phyloP scores from a whole-genome alignment of 306 rosid genomes.

The Benincasa hispida region DNA sequence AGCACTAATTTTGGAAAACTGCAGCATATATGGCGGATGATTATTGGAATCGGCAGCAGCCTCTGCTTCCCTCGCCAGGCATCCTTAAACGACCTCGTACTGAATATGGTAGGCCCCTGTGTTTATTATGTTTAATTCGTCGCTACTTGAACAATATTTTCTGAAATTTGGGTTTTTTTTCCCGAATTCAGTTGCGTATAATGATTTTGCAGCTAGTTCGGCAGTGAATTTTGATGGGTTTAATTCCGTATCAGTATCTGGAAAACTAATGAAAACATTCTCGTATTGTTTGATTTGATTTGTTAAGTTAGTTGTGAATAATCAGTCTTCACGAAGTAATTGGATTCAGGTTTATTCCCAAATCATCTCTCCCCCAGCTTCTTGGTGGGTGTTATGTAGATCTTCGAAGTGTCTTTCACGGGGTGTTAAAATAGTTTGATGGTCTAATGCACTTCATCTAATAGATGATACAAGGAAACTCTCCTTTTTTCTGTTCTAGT shows the following conservation, averaged over 20 bases:
- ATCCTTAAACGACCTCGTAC: conserved; percentile 63
- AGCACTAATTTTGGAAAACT: neutral
- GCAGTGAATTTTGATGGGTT: neutral
- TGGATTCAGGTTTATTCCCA: neutral
- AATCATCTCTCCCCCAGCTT: neutral
- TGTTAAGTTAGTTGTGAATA: neutral
- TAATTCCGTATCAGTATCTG: neutral
- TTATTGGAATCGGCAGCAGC: conserved; percentile 57
- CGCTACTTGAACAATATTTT: neutral
- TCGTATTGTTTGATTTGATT: neutral
- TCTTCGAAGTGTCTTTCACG: neutral
- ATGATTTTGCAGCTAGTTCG: neutral
- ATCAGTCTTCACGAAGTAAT: neutral
- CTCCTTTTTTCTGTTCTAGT: neutral
- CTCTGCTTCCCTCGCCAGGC: conserved; percentile 33
- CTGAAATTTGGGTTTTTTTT: neutral
- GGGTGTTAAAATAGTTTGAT: neutral
- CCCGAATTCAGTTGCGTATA: neutral
- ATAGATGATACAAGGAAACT: neutral
- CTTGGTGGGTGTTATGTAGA: neutral
- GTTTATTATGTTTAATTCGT: neutral
- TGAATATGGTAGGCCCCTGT: conserved; percentile 42
- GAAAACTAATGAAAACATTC: neutral
- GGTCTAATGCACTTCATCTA: neutral
- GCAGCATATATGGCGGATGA: conserved; percentile 42